phyloP scores from a whole-genome alignment of 345 rosid species.

The Aquilaria sinensis region DNA sequence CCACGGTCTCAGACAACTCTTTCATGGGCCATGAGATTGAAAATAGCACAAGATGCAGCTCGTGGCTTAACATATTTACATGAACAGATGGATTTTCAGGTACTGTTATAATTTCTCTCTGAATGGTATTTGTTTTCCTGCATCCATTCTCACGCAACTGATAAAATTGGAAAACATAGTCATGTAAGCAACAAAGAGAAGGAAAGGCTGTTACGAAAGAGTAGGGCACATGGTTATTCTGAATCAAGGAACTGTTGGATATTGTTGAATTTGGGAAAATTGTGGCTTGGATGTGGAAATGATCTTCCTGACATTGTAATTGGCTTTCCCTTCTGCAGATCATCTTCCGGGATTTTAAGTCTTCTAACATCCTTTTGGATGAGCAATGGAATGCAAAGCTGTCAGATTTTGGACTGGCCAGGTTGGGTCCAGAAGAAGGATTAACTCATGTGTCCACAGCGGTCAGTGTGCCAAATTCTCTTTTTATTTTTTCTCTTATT shows the following conservation, averaged over 20 bases:
- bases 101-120: constrained; percentile 15
- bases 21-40: constrained; percentile 75
- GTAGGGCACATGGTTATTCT: no score
- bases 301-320: background rate
- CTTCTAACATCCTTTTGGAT: constrained; percentile 82
- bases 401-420: constrained; percentile 92
- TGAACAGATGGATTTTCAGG: constrained; percentile 91
- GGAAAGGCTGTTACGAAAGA: no score
- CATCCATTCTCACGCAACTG: no score
- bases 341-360: constrained; percentile 84
- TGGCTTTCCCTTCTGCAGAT: constrained; percentile 35
- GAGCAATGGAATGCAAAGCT: constrained; percentile 93
- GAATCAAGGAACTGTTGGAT: no score
- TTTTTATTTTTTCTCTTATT: background rate
- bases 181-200: no score
- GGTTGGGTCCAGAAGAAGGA: constrained; percentile 90
- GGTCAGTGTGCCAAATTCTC: constrained; percentile 30
- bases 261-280: no score
- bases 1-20: constrained; percentile 42
- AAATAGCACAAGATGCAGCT: constrained; percentile 89
- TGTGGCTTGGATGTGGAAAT: no score
- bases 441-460: constrained; percentile 89
- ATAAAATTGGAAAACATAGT: no score
- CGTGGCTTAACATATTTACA: constrained; percentile 81
- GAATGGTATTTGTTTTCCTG: no score